A percentile compares a stretch with the other conserved stretches of the same genome.
Conservation (phyloP, 23 red algal genomes). For the Gracilaria caudata region DNA sequence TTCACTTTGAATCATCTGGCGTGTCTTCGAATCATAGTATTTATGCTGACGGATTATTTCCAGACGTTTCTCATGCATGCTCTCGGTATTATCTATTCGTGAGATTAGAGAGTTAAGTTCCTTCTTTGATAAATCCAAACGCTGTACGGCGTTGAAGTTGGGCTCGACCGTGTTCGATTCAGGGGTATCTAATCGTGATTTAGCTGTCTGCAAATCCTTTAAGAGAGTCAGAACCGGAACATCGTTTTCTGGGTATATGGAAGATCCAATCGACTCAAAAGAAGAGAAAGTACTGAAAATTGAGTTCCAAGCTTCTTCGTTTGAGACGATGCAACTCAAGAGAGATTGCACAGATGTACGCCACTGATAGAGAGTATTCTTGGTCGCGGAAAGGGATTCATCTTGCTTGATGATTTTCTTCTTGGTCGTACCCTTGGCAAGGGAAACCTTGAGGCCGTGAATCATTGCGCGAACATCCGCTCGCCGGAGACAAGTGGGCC, state of each 20-base stretch:
- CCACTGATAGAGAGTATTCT: slow-evolving; percentile 37
- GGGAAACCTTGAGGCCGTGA: slow-evolving; percentile 69
- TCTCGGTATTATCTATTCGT: slow-evolving; percentile 34
- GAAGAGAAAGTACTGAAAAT: slow-evolving; percentile 29
- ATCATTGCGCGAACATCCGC: slow-evolving; percentile 13
- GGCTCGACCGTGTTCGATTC: slow-evolving; percentile 33
- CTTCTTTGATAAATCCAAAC: slow-evolving; percentile 40
- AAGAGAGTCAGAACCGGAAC: slow-evolving; percentile 10
- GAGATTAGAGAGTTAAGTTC: slow-evolving; percentile 32
- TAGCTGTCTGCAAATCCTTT: slow-evolving; percentile 30
- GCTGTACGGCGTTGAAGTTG: slow-evolving; percentile 29
- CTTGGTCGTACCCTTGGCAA: slow-evolving; percentile 39
- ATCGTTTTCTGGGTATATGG: slow-evolving; percentile 50
- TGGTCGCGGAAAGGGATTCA: slow-evolving; percentile 43
- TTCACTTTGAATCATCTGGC: slow-evolving; percentile 50
- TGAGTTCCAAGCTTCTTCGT: slow-evolving; percentile 49
- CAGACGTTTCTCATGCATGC: slow-evolving; percentile 39
- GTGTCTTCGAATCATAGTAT: slow-evolving; percentile 53
- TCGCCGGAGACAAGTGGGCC: neutral
- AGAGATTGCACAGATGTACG: slow-evolving; percentile 20
- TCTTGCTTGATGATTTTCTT: slow-evolving; percentile 42
- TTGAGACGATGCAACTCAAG: slow-evolving; percentile 5
- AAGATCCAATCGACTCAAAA: slow-evolving; percentile 26
- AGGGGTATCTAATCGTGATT: slow-evolving; percentile 22
- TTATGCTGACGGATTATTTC: slow-evolving; percentile 44